Conservation (phyloP, 1,139 yeast species). For the Protomyces arabidopsidicola region DNA sequence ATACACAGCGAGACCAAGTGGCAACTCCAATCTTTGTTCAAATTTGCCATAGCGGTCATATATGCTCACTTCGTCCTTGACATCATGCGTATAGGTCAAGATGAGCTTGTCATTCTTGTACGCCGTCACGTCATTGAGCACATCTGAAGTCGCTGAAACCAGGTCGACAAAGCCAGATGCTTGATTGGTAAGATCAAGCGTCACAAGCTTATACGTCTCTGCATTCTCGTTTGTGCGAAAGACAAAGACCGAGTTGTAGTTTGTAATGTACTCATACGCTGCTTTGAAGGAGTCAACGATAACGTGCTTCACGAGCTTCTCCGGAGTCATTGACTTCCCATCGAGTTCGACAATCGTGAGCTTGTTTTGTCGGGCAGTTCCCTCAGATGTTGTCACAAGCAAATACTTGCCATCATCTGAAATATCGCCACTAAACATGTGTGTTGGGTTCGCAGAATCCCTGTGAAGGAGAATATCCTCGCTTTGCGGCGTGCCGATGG, state of each 20-base stretch:
- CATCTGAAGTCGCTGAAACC: conserved; percentile 6
- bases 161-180: conserved; percentile 10
- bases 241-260: conserved; percentile 16
- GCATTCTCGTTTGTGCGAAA: conserved; percentile 19
- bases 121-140: conserved; percentile 11
- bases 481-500: conserved; percentile 11
- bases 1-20: conserved; percentile 19
- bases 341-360: conserved; percentile 13
- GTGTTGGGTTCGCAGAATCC: conserved; percentile 9
- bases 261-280: conserved; percentile 62
- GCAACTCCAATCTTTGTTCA: conserved; percentile 13
- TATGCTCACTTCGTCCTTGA: conserved; percentile 20
- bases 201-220: conserved; percentile 6
- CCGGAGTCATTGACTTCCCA: not conserved
- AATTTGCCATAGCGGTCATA: conserved; percentile 12
- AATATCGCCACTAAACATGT: conserved; percentile 17
- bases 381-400: conserved; percentile 18
- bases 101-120: conserved; percentile 13
- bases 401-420: conserved; percentile 16
- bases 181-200: conserved; percentile 9
- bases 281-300: conserved; percentile 76
- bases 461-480: conserved; percentile 13
- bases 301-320: conserved; percentile 56
- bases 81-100: conserved; percentile 20
- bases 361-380: conserved; percentile 18